Percentiles rank a stretch among this genome's conserved stretches.
Evolutionary conservation across 345 rosid genomes (phyloP).

Genomic region (Syzygium aromaticum): DNA sequence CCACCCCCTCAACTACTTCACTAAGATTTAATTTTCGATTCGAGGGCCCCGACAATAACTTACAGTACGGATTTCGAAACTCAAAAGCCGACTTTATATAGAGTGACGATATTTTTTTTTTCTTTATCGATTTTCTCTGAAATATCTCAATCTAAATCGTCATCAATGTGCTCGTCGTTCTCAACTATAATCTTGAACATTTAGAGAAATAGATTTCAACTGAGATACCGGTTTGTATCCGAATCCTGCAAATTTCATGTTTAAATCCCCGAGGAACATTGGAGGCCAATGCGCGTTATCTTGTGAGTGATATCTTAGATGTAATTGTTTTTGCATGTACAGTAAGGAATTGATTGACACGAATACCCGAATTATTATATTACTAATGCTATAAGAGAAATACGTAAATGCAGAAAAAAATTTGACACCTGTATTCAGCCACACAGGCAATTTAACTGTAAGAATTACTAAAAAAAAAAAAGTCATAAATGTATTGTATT

Average conservation of each 20-base stretch:
- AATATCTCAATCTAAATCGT: not conserved
- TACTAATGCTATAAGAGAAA: not conserved
- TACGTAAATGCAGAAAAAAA: not conserved
- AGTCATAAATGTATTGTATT: too few species aligned
- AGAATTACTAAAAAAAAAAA: too few species aligned
- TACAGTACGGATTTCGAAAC: not conserved
- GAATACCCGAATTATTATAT: not conserved
- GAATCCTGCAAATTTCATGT: not conserved
- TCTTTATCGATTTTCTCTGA: not conserved
- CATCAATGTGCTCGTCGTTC: not conserved
- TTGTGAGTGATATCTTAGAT: not conserved
- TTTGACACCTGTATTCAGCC: not conserved
- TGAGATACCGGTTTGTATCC: not conserved
- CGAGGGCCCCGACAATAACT: not conserved
- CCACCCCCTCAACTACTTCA: not conserved
- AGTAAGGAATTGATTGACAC: not conserved
- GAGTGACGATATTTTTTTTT: not conserved
- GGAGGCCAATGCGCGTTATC: not conserved
- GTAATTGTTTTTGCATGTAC: not conserved
- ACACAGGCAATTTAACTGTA: not conserved
- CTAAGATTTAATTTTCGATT: not conserved
- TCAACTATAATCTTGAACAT: not conserved
- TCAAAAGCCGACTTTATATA: not conserved
- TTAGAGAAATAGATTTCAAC: not conserved
- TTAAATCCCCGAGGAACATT: not conserved